Evolutionary conservation across 2,329 filamentous ascomycete species (phyloP).

Genomic region (Tolypocladium capitatum): DNA sequence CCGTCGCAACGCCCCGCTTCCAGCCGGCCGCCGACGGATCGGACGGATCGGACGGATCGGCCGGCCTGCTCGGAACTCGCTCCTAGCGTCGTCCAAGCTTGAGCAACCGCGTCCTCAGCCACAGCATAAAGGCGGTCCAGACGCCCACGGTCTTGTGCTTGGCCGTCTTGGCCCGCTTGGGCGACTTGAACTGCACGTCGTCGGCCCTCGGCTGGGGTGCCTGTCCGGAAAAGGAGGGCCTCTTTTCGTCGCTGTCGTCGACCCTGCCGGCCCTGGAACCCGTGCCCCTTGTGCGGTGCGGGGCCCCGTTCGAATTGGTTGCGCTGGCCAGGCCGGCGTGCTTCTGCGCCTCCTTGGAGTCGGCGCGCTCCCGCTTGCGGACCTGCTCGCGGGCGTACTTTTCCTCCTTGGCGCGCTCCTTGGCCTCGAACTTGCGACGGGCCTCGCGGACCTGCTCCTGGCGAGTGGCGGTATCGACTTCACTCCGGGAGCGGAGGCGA

Average conservation of each 20-base stretch:
- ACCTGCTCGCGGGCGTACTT: constrained; percentile 48
- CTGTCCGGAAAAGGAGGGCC: constrained; percentile 19
- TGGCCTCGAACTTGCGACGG: constrained; percentile 49
- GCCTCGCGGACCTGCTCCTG: constrained; percentile 46
- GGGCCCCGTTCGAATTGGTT: constrained; percentile 15
- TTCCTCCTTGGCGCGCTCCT: constrained; percentile 47
- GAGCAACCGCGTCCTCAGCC: constrained; percentile 42
- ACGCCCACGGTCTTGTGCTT: constrained; percentile 49
- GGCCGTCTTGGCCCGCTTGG: constrained; percentile 29
- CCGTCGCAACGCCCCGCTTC: neutral
- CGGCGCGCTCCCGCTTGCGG: constrained; percentile 43
- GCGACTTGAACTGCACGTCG: constrained; percentile 29
- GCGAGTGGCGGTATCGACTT: constrained; percentile 40
- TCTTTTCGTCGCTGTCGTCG: constrained; percentile 11
- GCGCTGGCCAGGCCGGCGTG: constrained; percentile 20
- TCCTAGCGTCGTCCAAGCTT: constrained; percentile 27
- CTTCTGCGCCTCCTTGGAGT: constrained; percentile 40
- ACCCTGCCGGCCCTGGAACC: constrained; percentile 12
- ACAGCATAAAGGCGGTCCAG: constrained; percentile 51
- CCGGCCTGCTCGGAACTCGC: constrained; percentile 6
- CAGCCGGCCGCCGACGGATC: neutral
- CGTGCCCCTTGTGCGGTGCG: constrained; percentile 13
- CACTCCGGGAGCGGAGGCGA: constrained; percentile 46
- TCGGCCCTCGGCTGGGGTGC: constrained; percentile 20
- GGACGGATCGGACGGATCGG: neutral